These are phyloP conservation scores for Phycomyces nitens DNA, from an alignment of 192 early-diverging fungal species.

Conservation along the genomic window DNA sequence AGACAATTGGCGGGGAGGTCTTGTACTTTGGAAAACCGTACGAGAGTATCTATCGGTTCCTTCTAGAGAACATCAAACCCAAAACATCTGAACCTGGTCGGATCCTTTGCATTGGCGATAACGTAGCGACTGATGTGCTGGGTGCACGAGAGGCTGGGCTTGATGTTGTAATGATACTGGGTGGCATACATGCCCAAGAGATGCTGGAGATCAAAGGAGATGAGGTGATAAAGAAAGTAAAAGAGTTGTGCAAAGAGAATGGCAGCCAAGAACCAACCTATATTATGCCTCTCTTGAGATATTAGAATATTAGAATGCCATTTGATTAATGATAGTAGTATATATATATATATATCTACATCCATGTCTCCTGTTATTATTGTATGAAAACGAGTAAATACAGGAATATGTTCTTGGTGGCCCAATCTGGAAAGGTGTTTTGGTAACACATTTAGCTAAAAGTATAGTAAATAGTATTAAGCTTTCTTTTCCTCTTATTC, in stretches of 20 bases:
- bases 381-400: no score
- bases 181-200: slow-evolving; percentile 22
- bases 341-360: neutral
- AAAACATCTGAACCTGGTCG: neutral
- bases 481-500: neutral
- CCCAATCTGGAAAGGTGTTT: neutral
- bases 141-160: slow-evolving; percentile 24
- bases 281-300: slow-evolving; percentile 18
- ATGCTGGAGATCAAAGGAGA: slow-evolving; percentile 2
- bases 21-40: slow-evolving; percentile 35
- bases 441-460: slow-evolving; percentile 1
- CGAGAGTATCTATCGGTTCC: slow-evolving; percentile 24
- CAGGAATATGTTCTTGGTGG: neutral
- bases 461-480: no score
- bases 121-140: slow-evolving; percentile 23
- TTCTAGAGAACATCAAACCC: slow-evolving; percentile 5
- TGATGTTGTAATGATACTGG: slow-evolving; percentile 25
- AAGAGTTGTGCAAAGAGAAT: slow-evolving; percentile 11
- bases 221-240: slow-evolving; percentile 8
- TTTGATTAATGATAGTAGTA: no score
- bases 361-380: no score
- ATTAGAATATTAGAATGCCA: slow-evolving; percentile 16
- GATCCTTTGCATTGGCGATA: slow-evolving; percentile 28
- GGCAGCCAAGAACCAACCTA: slow-evolving; percentile 22
- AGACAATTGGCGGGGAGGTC: slow-evolving; percentile 25